Conservation (phyloP, 495 filamentous ascomycete genomes). For the Oleoguttula mirabilis region DNA sequence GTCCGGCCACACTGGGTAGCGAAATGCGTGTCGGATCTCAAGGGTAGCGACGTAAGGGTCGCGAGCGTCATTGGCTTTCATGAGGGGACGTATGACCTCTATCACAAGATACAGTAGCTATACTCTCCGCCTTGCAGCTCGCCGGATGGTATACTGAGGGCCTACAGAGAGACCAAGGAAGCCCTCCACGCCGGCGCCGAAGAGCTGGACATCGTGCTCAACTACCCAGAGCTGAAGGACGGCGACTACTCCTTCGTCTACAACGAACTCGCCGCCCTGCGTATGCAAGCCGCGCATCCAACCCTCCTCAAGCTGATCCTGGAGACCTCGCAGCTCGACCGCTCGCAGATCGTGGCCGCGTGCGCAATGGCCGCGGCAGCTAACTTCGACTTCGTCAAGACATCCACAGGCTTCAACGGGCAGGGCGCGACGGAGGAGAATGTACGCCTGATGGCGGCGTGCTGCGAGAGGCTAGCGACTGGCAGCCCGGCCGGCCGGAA, state of each 20-base stretch:
- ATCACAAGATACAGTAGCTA: slow-evolving; percentile 40
- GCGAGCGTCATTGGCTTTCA: slow-evolving; percentile 59
- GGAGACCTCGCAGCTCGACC: slow-evolving; percentile 48
- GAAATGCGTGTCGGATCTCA: slow-evolving; percentile 42
- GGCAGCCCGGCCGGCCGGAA: slow-evolving; percentile 1
- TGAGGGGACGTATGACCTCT: slow-evolving; percentile 45
- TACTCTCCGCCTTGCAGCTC: no score
- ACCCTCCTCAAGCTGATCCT: slow-evolving; percentile 52
- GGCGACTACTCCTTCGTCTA: slow-evolving; percentile 41
- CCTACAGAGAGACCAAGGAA: slow-evolving; percentile 37
- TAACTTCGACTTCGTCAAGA: slow-evolving; percentile 56
- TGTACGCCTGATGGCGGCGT: slow-evolving; percentile 47
- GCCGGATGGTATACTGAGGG: no score
- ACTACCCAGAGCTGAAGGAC: slow-evolving; percentile 42
- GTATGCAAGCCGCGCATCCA: slow-evolving; percentile 37
- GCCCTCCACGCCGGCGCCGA: slow-evolving; percentile 46
- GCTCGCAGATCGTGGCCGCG: slow-evolving; percentile 46
- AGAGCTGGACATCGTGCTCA: slow-evolving; percentile 60
- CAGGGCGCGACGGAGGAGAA: slow-evolving; percentile 43
- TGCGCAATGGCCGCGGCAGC: slow-evolving; percentile 47
- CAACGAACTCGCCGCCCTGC: slow-evolving; percentile 45
- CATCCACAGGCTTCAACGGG: slow-evolving; percentile 56
- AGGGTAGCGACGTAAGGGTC: slow-evolving; percentile 38
- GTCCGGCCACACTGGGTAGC: slow-evolving; percentile 43
- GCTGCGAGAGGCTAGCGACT: slow-evolving; percentile 23